phyloP scores from a whole-genome alignment of 306 rosid species.

The Glycine latifolia region DNA sequence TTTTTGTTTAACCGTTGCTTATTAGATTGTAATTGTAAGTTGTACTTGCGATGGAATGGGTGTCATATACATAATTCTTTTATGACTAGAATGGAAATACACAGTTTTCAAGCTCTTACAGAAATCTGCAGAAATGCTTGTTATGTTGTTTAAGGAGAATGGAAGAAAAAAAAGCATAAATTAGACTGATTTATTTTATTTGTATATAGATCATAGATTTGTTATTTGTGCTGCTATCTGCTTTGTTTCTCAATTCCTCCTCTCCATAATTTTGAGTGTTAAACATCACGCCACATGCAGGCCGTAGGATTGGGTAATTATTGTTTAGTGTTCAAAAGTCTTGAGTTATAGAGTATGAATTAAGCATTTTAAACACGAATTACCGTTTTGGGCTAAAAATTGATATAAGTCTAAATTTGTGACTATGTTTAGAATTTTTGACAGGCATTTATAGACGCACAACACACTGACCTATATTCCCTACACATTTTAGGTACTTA shows the following conservation, averaged over 20 bases:
- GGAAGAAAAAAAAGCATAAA: not conserved
- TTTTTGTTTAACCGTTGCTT: not conserved
- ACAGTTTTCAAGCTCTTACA: not conserved
- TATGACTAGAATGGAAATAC: not conserved
- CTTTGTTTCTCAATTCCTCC: not conserved
- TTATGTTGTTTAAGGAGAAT: not conserved
- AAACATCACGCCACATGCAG: not conserved
- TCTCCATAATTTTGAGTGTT: too few species aligned
- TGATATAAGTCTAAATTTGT: too few species aligned
- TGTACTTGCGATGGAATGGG: not conserved
- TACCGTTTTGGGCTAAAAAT: too few species aligned
- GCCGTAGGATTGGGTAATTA: not conserved
- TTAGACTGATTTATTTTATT: not conserved
- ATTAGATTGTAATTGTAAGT: slow-evolving; percentile 8
- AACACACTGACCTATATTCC: not conserved
- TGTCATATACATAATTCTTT: not conserved
- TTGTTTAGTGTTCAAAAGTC: not conserved
- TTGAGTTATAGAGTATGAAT: not conserved
- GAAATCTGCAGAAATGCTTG: not conserved
- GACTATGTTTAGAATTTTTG: too few species aligned
- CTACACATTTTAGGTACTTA: not conserved
- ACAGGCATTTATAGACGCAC: not conserved
- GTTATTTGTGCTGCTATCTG: not conserved
- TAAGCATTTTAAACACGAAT: not conserved
- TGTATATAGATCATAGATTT: not conserved